A percentile compares a stretch with the other conserved stretches of the same genome.
Conservation (phyloP, 768 basidiomycete genomes). For the Collybia sordida region DNA sequence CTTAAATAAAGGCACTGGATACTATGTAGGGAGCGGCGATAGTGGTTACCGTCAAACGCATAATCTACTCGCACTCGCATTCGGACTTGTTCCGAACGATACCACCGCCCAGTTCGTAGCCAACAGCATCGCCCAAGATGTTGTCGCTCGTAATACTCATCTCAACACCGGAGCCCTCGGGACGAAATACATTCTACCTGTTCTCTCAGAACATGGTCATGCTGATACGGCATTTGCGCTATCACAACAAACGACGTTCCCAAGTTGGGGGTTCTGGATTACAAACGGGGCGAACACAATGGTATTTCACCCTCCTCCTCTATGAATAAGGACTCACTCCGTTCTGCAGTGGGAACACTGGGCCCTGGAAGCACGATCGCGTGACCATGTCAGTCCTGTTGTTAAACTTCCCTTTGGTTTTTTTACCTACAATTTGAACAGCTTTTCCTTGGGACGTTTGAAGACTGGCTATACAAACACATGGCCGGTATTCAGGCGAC, state of each 20-base stretch:
- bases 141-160: slow-evolving; percentile 11
- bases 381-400: slow-evolving; percentile 23
- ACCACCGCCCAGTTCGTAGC: slow-evolving; percentile 20
- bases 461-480: slow-evolving; percentile 29
- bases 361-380: slow-evolving; percentile 25
- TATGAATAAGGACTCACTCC: no score
- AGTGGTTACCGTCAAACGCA: slow-evolving; percentile 28
- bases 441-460: slow-evolving; percentile 31
- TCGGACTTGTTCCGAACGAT: slow-evolving; percentile 18
- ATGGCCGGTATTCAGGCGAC: slow-evolving; percentile 24
- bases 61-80: slow-evolving; percentile 26
- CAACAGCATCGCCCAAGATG: slow-evolving; percentile 23
- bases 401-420: background rate
- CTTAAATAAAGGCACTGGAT: slow-evolving; percentile 16
- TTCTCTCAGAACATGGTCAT: slow-evolving; percentile 21
- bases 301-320: slow-evolving; percentile 6
- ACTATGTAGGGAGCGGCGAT: slow-evolving; percentile 25
- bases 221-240: slow-evolving; percentile 22
- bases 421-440: background rate
- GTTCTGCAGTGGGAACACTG: slow-evolving; percentile 28
- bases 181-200: slow-evolving; percentile 24
- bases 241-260: slow-evolving; percentile 25
- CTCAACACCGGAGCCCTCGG: slow-evolving; percentile 25
- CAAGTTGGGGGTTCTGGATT: slow-evolving; percentile 31
- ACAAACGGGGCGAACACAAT: slow-evolving; percentile 26